These are phyloP conservation scores for Puya raimondii DNA, from an alignment of 176 grass and related monocot genomes.

Conservation along the genomic window DNA sequence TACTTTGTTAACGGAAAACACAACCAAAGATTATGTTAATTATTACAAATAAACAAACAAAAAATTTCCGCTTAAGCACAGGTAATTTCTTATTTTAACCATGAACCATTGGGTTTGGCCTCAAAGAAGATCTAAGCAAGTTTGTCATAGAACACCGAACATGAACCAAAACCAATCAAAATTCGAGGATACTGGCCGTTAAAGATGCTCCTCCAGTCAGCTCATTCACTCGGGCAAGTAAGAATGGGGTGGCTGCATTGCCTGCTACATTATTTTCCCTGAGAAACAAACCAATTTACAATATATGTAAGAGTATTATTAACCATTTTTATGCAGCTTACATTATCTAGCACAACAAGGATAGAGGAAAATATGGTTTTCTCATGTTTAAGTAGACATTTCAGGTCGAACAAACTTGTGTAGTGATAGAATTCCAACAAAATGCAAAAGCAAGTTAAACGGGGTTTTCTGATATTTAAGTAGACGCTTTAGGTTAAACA, in stretches of 20 bases:
- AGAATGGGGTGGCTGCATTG: conserved; percentile 67
- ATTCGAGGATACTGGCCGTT: conserved; percentile 71
- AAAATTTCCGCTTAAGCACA: not conserved
- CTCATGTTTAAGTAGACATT: too few species aligned
- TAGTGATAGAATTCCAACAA: too few species aligned
- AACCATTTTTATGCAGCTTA: not conserved
- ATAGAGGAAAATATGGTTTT: not conserved
- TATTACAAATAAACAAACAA: not conserved
- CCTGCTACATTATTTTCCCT: conserved; percentile 65
- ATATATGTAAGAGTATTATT: not conserved
- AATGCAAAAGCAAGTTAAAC: too few species aligned
- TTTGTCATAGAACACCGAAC: conserved; percentile 3
- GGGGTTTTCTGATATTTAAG: too few species aligned
- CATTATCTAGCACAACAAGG: not conserved
- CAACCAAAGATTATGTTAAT: not conserved
- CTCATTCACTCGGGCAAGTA: conserved; percentile 81
- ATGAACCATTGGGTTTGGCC: not conserved
- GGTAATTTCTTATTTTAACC: not conserved
- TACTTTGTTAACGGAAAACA: conserved; percentile 35
- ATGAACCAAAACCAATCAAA: not conserved
- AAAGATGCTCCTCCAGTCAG: conserved; percentile 66
- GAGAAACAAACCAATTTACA: conserved; percentile 18
- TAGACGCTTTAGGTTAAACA: too few species aligned
- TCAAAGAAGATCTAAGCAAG: not conserved
- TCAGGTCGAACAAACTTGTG: too few species aligned